Conservation (phyloP, 495 filamentous ascomycete species). For the Gamarada debralockiae region DNA sequence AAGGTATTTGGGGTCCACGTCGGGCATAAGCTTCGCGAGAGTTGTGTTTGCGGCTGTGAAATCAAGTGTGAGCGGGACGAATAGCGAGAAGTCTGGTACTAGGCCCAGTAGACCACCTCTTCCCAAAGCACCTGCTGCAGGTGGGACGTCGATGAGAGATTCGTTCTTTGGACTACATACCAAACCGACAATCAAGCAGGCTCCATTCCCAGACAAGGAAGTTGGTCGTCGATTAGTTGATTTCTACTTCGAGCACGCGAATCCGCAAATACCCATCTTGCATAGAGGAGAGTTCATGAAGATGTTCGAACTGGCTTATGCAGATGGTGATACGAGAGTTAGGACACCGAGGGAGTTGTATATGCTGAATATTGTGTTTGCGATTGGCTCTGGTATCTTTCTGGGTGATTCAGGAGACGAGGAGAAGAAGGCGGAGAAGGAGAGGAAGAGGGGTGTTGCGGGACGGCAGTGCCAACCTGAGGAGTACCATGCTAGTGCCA, state of each 20-base stretch:
- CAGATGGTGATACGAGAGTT: conserved; percentile 54
- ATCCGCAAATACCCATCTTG: conserved; percentile 90
- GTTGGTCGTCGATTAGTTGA: conserved; percentile 68
- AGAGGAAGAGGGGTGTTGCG: conserved; percentile 8
- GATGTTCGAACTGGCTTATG: conserved; percentile 76
- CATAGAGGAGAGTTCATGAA: conserved; percentile 84
- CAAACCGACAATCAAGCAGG: conserved; percentile 79
- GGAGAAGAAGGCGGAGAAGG: conserved; percentile 23
- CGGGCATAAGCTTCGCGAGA: conserved; percentile 89
- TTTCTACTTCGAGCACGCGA: conserved; percentile 93
- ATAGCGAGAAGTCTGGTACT: conserved; percentile 39
- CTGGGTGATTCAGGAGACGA: conserved; percentile 57
- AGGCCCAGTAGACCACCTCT: conserved; percentile 14
- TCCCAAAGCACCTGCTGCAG: conserved; percentile 33
- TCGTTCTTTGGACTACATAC: conserved; percentile 94
- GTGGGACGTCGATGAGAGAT: conserved; percentile 78
- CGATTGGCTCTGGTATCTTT: conserved; percentile 91
- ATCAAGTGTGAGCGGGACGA: conserved; percentile 66
- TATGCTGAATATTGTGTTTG: conserved; percentile 95
- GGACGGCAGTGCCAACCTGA: conserved; percentile 77
- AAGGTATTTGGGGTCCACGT: conserved; percentile 78
- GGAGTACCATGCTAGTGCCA: conserved; percentile 92
- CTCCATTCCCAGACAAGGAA: conserved; percentile 75
- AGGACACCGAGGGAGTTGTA: conserved; percentile 83
- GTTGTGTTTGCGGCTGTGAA: conserved; percentile 95